Evolutionary conservation across 2,329 filamentous ascomycete species (phyloP).

Genomic region (Hymenoscyphus scutula): DNA sequence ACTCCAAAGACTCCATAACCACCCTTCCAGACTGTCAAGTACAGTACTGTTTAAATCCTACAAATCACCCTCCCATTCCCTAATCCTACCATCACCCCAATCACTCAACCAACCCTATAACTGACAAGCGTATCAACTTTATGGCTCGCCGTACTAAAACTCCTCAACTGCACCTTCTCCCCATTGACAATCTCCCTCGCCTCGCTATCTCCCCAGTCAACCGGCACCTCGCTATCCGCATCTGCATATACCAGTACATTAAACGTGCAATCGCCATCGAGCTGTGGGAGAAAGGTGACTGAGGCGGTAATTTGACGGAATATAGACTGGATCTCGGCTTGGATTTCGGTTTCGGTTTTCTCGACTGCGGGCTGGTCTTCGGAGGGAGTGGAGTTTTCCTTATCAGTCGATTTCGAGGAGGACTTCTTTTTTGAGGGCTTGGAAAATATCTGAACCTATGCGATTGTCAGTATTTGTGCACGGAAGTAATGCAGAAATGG

Average conservation of each 20-base stretch:
- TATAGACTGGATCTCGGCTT: conserved; percentile 91
- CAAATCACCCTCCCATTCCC: neutral
- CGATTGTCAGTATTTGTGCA: neutral
- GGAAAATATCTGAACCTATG: conserved; percentile 55
- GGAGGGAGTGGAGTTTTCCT: conserved; percentile 66
- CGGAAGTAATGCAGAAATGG: neutral
- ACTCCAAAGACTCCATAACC: conserved; percentile 3
- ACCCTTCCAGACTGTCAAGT: neutral
- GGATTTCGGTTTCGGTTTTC: conserved; percentile 91
- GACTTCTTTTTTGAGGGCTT: conserved; percentile 45
- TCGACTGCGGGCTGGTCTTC: conserved; percentile 49
- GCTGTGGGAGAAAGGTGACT: conserved; percentile 92
- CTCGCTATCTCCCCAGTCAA: conserved; percentile 98
- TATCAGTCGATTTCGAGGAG: conserved; percentile 54
- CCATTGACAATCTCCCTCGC: conserved; percentile 92
- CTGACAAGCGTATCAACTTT: conserved; percentile 93
- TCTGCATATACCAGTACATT: conserved; percentile 98
- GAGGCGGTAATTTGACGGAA: conserved; percentile 98
- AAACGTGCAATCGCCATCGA: conserved; percentile 94
- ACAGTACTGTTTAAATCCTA: neutral
- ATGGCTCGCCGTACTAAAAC: conserved; percentile 94
- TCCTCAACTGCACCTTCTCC: conserved; percentile 91
- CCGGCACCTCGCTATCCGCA: conserved; percentile 90
- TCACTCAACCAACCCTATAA: conserved; percentile 59
- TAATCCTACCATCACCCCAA: neutral